Percentiles rank a stretch among this genome's conserved stretches.
Evolutionary conservation across 2,329 filamentous ascomycete species (phyloP).

Genomic region (Pseudocercospora cruenta): DNA sequence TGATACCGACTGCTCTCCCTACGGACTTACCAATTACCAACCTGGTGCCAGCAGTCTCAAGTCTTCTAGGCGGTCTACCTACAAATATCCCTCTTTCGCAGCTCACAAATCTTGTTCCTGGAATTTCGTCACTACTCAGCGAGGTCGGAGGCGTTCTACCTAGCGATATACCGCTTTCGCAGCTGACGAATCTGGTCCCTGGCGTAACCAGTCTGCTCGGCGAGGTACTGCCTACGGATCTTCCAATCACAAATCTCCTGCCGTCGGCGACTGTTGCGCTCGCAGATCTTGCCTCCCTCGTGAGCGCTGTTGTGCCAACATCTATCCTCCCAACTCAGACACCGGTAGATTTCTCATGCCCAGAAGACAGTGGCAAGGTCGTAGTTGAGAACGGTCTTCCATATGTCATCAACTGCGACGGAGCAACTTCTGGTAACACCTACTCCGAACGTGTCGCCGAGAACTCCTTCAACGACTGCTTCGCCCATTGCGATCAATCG

Average conservation of each 20-base stretch:
- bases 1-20: not conserved
- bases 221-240: not conserved
- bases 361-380: conserved; percentile 24
- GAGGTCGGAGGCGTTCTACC: not conserved
- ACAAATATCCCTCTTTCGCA: conserved; percentile 5
- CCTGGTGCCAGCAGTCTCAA: conserved; percentile 1
- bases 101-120: not conserved
- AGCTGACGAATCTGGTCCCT: conserved; percentile 2
- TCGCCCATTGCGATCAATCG: conserved; percentile 26
- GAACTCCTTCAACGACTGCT: conserved; percentile 31
- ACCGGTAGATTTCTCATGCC: conserved; percentile 23
- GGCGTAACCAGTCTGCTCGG: not conserved
- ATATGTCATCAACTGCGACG: conserved; percentile 29
- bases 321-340: conserved; percentile 27
- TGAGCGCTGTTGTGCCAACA: conserved; percentile 23
- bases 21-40: conserved; percentile 3
- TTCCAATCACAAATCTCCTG: not conserved
- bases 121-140: not conserved
- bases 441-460: conserved; percentile 20
- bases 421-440: conserved; percentile 20
- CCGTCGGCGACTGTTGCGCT: not conserved
- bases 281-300: not conserved
- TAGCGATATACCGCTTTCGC: not conserved
- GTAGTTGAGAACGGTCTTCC: conserved; percentile 27
- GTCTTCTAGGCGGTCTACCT: not conserved